Conservation (phyloP, 768 basidiomycete genomes). For the button mushroom (Agaricus bisporus) region DNA sequence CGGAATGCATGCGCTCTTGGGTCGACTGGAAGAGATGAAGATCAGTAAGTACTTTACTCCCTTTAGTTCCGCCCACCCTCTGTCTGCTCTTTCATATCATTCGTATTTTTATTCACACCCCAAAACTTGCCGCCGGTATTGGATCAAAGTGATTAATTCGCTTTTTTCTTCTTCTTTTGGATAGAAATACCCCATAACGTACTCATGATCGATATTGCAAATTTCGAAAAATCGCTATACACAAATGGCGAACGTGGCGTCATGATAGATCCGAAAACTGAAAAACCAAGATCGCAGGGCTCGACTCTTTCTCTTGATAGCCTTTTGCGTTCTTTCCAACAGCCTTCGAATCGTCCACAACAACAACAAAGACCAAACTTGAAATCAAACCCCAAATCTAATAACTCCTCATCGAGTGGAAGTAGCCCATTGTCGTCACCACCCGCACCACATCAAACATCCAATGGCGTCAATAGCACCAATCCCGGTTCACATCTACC, state of each 20-base stretch:
- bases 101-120: not conserved
- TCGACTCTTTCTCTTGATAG: slow-evolving; percentile 58
- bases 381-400: slow-evolving; percentile 7
- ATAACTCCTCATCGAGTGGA: slow-evolving; percentile 7
- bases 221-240: slow-evolving; percentile 61
- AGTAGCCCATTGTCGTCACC: slow-evolving; percentile 9
- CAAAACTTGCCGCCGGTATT: not conserved
- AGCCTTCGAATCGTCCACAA: slow-evolving; percentile 10
- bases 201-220: slow-evolving; percentile 58
- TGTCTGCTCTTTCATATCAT: not conserved
- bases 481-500: slow-evolving; percentile 7
- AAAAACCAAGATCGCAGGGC: slow-evolving; percentile 42
- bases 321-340: slow-evolving; percentile 43
- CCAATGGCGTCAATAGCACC: not conserved
- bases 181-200: slow-evolving; percentile 71
- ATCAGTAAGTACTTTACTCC: slow-evolving; percentile 48
- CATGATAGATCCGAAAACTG: slow-evolving; percentile 58
- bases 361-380: slow-evolving; percentile 13
- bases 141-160: not conserved
- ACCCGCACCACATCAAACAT: not conserved
- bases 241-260: slow-evolving; percentile 45
- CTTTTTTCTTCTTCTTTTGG: not conserved
- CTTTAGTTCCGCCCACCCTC: not conserved
- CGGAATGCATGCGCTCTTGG: slow-evolving; percentile 45
- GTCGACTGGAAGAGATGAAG: slow-evolving; percentile 70